These are phyloP conservation scores for Suillus fuscotomentosus DNA, from an alignment of 768 basidiomycete species.

Conservation along the genomic window DNA sequence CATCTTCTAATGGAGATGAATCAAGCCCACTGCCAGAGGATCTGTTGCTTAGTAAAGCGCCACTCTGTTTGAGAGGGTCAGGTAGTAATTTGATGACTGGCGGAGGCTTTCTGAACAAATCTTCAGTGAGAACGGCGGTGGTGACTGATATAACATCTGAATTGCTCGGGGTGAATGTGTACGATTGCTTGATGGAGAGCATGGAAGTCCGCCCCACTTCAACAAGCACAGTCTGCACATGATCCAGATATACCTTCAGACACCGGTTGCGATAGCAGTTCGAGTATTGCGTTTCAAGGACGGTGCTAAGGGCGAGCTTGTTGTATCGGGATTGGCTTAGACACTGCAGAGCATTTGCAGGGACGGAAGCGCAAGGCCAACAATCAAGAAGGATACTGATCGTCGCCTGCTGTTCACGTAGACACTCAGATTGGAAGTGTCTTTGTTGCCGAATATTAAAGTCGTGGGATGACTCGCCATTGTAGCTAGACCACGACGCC, in stretches of 20 bases:
- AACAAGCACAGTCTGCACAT: constrained; percentile 13
- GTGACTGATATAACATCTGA: not conserved
- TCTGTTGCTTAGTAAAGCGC: not conserved
- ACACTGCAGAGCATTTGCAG: not conserved
- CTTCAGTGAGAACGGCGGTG: not conserved
- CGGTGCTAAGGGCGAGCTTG: not conserved
- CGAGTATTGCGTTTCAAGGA: constrained; percentile 7
- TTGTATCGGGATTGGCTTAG: constrained; percentile 8
- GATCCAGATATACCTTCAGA: constrained; percentile 11
- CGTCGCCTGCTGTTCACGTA: not conserved
- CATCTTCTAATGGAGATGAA: not conserved
- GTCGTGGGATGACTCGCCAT: not conserved
- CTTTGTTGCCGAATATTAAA: not conserved
- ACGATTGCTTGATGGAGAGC: not conserved
- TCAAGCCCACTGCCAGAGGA: not conserved
- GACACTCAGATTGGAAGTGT: not conserved
- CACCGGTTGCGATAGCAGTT: constrained; percentile 16
- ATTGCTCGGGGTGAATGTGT: constrained; percentile 1
- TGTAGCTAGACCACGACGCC: not conserved
- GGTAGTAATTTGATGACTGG: not conserved
- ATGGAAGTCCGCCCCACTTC: not conserved
- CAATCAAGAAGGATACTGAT: not conserved
- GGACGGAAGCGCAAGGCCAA: constrained; percentile 17
- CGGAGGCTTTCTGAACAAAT: constrained; percentile 1
- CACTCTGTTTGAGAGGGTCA: not conserved